Percentiles rank a stretch among this genome's conserved stretches.
Evolutionary conservation across 108 stramenopile species (phyloP).

Genomic region (Stephanodiscus triporus): DNA sequence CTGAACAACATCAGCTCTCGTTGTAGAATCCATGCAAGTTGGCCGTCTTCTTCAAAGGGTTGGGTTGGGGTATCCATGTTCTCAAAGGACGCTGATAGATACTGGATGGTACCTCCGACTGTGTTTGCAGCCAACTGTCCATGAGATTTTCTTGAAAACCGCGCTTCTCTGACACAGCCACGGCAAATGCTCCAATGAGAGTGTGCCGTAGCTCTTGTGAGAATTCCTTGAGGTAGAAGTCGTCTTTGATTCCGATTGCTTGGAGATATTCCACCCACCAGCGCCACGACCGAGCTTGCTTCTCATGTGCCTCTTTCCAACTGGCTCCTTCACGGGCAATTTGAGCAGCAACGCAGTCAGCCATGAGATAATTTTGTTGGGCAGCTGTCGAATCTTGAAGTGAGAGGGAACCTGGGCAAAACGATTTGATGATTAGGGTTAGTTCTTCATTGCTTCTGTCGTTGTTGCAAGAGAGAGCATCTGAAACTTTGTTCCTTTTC

Average conservation of each 20-base stretch:
- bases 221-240: not conserved
- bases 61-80: slow-evolving; percentile 10
- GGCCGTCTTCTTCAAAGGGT: not conserved
- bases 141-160: slow-evolving; percentile 14
- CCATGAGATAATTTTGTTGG: too few species aligned
- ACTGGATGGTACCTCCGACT: too few species aligned
- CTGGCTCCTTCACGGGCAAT: too few species aligned
- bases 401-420: not conserved
- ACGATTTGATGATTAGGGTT: not conserved
- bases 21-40: too few species aligned
- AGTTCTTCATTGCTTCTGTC: not conserved
- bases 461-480: not conserved
- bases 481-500: not conserved
- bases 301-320: too few species aligned
- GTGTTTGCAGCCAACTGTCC: slow-evolving; percentile 17
- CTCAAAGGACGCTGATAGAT: slow-evolving; percentile 22
- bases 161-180: slow-evolving; percentile 18
- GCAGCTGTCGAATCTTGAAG: too few species aligned
- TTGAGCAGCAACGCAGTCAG: too few species aligned
- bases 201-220: not conserved
- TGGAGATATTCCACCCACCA: not conserved
- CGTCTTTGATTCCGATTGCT: not conserved
- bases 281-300: too few species aligned
- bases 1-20: slow-evolving; percentile 7
- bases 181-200: slow-evolving; percentile 17